Base-by-base conservation (phyloP, 116 monocot genomes). In the Posidonia oceanica region DNA sequence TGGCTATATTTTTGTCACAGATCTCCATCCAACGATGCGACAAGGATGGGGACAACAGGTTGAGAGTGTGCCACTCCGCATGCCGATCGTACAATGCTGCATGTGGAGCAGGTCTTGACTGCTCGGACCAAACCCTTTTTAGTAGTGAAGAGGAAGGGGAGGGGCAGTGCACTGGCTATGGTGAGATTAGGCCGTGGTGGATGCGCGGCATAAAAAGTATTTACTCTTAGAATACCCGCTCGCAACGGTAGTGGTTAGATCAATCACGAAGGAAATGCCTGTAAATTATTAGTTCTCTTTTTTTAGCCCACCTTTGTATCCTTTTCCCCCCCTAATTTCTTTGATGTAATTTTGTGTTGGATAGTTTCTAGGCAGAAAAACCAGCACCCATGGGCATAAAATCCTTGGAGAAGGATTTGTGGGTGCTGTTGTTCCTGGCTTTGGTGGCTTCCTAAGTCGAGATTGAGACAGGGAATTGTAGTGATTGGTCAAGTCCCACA, bases 11-110 rank as follows among this genome's bases (percentile, higher is more conserved):
- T 23, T 6, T 36, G 12, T 67, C 72, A 68, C 84, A 91, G 97
- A 98, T 98, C 12, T 98, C 98, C 2, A 98, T 98, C 70, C 98
- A 98, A 69, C 71, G 84, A 1, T 98, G 98, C 16, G 93, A 98
- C 69, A 78, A 79, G 73, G 98, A 93, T 73, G 93, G 98, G 20
- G 93, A 98, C 79, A 90, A 98, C 70, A 82, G 98, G 70, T 87
- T 98, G 53, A 78, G 98, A 36, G 98, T 98, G 18, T 98, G 98
- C 74, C 82, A 98, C 78, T 93, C 98, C 69, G 98, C 98, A 2
- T 98, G 98, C 59, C 67, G 67, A 21, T 87, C 87, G 3, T 98
- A 98, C 63, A 98, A 98, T 54, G 67, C 67, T 4, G 98, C 98
- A 3, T 98, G 98, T 44, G 86, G 86, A 4, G 93, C 98, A 7